Base-by-base conservation (phyloP, 441 rosid genomes). In the Brassica hybrid region DNA sequence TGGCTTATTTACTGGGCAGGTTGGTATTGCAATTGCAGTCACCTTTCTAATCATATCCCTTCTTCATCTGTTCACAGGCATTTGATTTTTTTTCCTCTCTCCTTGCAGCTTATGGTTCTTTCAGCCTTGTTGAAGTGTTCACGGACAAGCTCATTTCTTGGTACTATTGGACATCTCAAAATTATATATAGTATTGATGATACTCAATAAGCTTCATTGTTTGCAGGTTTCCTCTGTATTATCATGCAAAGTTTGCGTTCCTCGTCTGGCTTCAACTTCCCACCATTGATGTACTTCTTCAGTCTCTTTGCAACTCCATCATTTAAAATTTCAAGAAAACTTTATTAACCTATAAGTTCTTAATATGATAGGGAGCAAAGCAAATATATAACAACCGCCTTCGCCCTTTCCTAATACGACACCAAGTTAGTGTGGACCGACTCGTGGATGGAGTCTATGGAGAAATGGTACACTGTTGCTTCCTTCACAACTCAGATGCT, bases 1-100 rank as follows among this genome's bases (percentile, higher is more conserved):
- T 86, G 89, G 90, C 88, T 88, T 34, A 70, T 84, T 52, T 90
- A 88, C 76, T 90, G 94, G 92, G 88, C 92, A 82, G 92, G 92
- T 85, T 54, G 9, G 72, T 14, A 57, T 21, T n/a, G 4, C 56
- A 45, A 50, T 5, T 5, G 0, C 4, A 52, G 3, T 52, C 2
- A 41, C 5, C 56, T 61, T 65, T 11, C 52, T 50, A 11, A 13
- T 12, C 50, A 11, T n/a, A 30, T 14, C 21, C 21, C 21, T 54
- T 45, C 45, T 36, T 43, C 16, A 0, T 13, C 8, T 34, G 12
- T 50, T 50, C 57, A 50, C 18, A 5, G 57, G 18, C 7, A 13
- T 3, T 27, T 57, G 27, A 69, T 58, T 30, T 6, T 5, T 34
- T 10, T 9, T 12, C 48, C 10, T 3, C 6, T 7, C 12, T 52